Percentiles rank a stretch among this genome's conserved stretches.
phyloP scores from a whole-genome alignment of 2,329 filamentous ascomycete species.

The Spiromastix sp. region DNA sequence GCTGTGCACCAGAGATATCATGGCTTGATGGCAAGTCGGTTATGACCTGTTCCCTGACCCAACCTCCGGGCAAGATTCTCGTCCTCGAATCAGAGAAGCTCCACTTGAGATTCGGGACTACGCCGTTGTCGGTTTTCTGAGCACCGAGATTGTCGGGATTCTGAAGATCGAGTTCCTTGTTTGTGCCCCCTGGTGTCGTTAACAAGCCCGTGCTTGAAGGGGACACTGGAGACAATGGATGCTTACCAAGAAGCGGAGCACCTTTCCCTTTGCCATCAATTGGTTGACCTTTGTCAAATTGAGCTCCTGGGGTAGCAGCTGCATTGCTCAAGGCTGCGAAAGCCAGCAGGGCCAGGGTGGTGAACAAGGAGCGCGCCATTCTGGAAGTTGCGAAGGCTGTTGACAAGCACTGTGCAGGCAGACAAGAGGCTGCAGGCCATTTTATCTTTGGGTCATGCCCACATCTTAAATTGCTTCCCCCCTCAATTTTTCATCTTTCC shows the following conservation, averaged over 20 bases:
- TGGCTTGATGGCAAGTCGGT: slow-evolving; percentile 56
- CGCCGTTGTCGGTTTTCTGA: slow-evolving; percentile 52
- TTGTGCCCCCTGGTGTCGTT: slow-evolving; percentile 55
- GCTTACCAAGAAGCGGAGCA: slow-evolving; percentile 46
- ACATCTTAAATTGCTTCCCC: too few relatives aligned
- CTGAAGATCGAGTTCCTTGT: slow-evolving; percentile 49
- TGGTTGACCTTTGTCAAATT: slow-evolving; percentile 45
- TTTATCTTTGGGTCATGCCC: too few relatives aligned
- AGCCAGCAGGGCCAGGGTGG: slow-evolving; percentile 6
- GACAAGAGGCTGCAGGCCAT: too few relatives aligned
- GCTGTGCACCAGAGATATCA: slow-evolving; percentile 58
- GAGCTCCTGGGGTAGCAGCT: slow-evolving; percentile 15
- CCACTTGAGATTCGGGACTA: slow-evolving; percentile 59
- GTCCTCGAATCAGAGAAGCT: slow-evolving; percentile 59
- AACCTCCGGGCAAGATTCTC: slow-evolving; percentile 51
- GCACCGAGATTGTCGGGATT: slow-evolving; percentile 55
- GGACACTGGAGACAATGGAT: neutral
- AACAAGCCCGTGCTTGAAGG: too few relatives aligned
- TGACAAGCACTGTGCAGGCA: too few relatives aligned
- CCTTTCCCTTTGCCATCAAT: slow-evolving; percentile 47
- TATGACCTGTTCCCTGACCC: slow-evolving; percentile 56
- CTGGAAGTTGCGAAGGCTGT: too few relatives aligned
- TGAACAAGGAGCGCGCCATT: neutral
- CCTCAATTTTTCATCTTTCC: too few relatives aligned
- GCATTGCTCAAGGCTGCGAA: slow-evolving; percentile 12